Base-by-base conservation (phyloP, 345 rosid species). In the Pseudoturritis turrita region DNA sequence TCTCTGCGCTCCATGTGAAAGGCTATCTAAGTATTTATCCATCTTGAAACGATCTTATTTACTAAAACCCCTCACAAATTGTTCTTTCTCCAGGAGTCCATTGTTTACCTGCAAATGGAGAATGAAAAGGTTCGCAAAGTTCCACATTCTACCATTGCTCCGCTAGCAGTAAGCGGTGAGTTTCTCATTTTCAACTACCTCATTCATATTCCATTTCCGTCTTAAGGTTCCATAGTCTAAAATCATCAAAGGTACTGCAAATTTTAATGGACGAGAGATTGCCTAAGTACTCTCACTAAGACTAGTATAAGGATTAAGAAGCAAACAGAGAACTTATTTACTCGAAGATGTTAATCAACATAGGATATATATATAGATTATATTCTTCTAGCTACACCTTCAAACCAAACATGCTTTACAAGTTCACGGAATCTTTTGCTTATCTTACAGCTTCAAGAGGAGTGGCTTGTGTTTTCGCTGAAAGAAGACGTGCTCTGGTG, bases 141-240 rank as follows among this genome's bases (percentile, higher is more conserved):
- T 63, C 90, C 94, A 74, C 90, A 86, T 66, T 72, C 85, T 1
- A 84, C 75, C 29, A 62, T 80, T 26, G 78, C 88, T 78, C 96
- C 96, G 14, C 76, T 92, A 71, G 95, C 98, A 31, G 92, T 89
- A 9, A 88, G 98, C 53, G 86, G 98, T 92, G 80, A 86, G 90
- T 68, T 9, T 21, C 40, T 19, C 63, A 14, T 40, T 7, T 37
- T 26, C 37, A 9, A 9, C 9, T 33, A 8, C 37, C 47, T 47
- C 58, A 19, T 33, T 15, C 57, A 47, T 47, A 21, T 64, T 64
- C 13, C n/a, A 46, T 63, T 46, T 29, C 44, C 19, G 7, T 63
- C 68, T n/a, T 17, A 5, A 28, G 15, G 3, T n/a, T 46, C 28
- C 2, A 28, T n/a, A 51, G n/a, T 50, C 25, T 51, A 8, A 23